These are phyloP conservation scores for Tritrichomonas musculus DNA, from an alignment of 208 protist species.

Conservation along the genomic window DNA sequence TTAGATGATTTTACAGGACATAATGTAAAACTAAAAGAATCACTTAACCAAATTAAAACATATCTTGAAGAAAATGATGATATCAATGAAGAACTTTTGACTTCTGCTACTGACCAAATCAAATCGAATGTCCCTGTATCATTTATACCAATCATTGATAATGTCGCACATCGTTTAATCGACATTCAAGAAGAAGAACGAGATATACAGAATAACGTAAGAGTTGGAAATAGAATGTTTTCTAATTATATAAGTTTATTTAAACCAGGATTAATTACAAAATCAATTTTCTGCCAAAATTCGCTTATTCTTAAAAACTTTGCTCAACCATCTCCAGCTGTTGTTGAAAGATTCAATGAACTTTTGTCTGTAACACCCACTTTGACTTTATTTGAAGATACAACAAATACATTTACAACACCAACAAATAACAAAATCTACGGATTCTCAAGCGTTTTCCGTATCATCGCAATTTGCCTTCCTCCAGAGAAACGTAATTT, in stretches of 20 bases:
- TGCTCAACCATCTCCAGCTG: not conserved
- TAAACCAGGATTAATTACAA: not conserved
- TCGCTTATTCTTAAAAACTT: conserved; percentile 8
- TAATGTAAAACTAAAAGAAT: not conserved
- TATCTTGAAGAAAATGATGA: not conserved
- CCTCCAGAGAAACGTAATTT: not conserved
- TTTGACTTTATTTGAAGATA: conserved; percentile 20
- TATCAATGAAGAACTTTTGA: not conserved
- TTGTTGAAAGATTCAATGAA: conserved; percentile 33
- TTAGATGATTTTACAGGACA: not conserved
- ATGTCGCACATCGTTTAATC: not conserved
- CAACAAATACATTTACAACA: not conserved
- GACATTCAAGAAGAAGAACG: not conserved
- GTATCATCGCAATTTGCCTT: not conserved
- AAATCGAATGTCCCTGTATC: not conserved
- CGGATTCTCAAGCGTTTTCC: not conserved
- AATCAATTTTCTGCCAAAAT: not conserved
- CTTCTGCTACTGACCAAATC: too few relatives aligned
- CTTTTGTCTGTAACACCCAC: not conserved
- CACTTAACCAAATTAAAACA: not conserved
- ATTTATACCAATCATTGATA: not conserved
- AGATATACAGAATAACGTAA: too few relatives aligned
- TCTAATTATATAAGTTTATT: not conserved
- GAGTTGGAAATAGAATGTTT: not conserved
- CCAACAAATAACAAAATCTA: not conserved